phyloP scores from a whole-genome alignment of 805 yeast genomes.

The Spathaspora girioi region DNA sequence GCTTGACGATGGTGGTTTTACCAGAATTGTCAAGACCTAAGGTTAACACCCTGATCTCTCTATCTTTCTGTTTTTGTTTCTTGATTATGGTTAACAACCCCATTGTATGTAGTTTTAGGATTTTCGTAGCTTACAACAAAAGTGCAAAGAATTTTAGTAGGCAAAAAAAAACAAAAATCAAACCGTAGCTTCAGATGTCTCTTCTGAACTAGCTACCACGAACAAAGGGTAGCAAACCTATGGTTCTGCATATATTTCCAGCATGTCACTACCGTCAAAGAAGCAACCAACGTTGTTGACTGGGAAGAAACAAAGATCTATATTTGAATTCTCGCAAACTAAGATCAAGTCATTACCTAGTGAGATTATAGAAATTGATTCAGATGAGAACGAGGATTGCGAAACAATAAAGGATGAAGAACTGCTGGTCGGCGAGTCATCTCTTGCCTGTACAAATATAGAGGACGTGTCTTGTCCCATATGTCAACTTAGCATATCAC shows the following conservation, averaged over 20 bases:
- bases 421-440: neutral
- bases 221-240: neutral
- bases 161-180: neutral
- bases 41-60: conserved; percentile 68
- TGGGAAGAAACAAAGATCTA: conserved; percentile 17
- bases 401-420: conserved; percentile 1
- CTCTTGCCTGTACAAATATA: neutral
- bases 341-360: neutral
- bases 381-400: neutral
- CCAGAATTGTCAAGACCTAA: conserved; percentile 92
- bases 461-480: conserved; percentile 44
- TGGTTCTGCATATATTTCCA: neutral
- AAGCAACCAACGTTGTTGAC: neutral
- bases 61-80: conserved; percentile 78
- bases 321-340: conserved; percentile 18
- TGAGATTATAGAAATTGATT: neutral
- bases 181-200: neutral
- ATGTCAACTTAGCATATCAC: conserved; percentile 40
- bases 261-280: neutral
- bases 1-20: conserved; percentile 76
- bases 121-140: neutral
- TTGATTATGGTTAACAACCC: conserved; percentile 76
- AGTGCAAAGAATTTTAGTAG: neutral
- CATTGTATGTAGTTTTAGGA: conserved; percentile 49
- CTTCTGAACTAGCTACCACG: neutral